Percentiles rank a stretch among this genome's conserved stretches.
phyloP scores from a whole-genome alignment of 352 stramenopile genomes.

The Phytophthora litchii region DNA sequence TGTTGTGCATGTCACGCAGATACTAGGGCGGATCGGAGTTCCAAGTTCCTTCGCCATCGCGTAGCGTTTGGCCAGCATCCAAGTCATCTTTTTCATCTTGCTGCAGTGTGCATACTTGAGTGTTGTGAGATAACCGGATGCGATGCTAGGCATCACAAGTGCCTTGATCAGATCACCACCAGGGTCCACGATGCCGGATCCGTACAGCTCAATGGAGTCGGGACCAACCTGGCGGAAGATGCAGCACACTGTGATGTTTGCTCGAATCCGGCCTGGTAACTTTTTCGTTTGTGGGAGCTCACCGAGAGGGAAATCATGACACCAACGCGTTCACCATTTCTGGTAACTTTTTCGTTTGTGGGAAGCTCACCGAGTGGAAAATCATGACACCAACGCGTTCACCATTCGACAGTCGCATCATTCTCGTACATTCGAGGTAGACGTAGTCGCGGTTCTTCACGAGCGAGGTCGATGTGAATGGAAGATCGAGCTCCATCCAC shows the following conservation, averaged over 20 bases:
- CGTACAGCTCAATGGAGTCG: slow-evolving; percentile 53
- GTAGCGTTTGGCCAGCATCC: slow-evolving; percentile 34
- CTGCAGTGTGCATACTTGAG: slow-evolving; percentile 46
- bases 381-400: slow-evolving; percentile 54
- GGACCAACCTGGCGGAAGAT: slow-evolving; percentile 56
- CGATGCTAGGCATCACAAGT: slow-evolving; percentile 31
- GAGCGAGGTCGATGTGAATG: slow-evolving; percentile 29
- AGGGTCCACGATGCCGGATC: slow-evolving; percentile 35
- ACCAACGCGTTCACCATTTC: slow-evolving; percentile 45
- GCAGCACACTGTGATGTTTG: slow-evolving; percentile 52
- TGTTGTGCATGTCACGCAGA: slow-evolving; percentile 37
- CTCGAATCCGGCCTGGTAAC: slow-evolving; percentile 35
- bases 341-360: slow-evolving; percentile 30
- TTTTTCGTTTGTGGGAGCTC: slow-evolving; percentile 37
- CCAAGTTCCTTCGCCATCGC: slow-evolving; percentile 25
- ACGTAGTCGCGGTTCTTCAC: slow-evolving; percentile 53
- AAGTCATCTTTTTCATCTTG: slow-evolving; percentile 46
- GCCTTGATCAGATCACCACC: slow-evolving; percentile 38
- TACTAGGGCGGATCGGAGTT: slow-evolving; percentile 7
- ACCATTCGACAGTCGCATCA: slow-evolving; percentile 30
- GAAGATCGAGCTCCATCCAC: slow-evolving; percentile 45
- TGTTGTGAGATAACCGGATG: slow-evolving; percentile 24
- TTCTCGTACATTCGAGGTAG: slow-evolving; percentile 51
- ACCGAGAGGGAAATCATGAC: slow-evolving; percentile 58
- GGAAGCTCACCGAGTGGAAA: slow-evolving; percentile 54